phyloP scores from a whole-genome alignment of 1,139 yeast species.

The Blastobotrys proliferans region DNA sequence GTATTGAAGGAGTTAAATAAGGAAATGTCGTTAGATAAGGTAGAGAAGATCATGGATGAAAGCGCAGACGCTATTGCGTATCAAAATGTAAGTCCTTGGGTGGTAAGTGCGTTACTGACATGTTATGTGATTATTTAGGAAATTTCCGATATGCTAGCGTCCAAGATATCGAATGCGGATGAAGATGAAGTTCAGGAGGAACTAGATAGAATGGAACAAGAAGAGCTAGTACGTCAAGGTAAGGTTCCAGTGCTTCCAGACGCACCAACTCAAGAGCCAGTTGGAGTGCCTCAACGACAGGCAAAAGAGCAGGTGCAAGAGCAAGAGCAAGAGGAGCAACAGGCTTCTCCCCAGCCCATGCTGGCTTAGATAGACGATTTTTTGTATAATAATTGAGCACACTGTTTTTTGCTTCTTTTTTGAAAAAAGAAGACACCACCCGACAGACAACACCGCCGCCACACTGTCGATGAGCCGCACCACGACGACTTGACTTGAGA shows the following conservation, averaged over 20 bases:
- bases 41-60: slow-evolving; percentile 82
- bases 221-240: slow-evolving; percentile 31
- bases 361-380: slow-evolving; percentile 8
- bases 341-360: slow-evolving; percentile 14
- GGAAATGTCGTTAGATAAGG: slow-evolving; percentile 72
- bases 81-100: slow-evolving; percentile 40
- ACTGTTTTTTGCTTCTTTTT: no score
- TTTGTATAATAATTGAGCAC: no score
- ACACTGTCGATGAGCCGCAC: no score
- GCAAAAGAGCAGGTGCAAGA: slow-evolving; percentile 22
- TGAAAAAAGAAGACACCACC: no score
- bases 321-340: slow-evolving; percentile 20
- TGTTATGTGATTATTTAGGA: slow-evolving; percentile 38
- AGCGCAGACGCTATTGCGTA: slow-evolving; percentile 75
- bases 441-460: no score
- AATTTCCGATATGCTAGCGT: slow-evolving; percentile 44
- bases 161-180: slow-evolving; percentile 48
- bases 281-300: no score
- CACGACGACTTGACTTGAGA: no score
- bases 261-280: slow-evolving; percentile 21
- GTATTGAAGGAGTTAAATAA: slow-evolving; percentile 69
- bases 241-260: slow-evolving; percentile 25
- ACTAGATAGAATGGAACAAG: slow-evolving; percentile 47
- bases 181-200: slow-evolving; percentile 69
- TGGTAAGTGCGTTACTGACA: not conserved